Evolutionary conservation across 2,329 filamentous ascomycete genomes (phyloP).

Genomic region (Emydomyces testavorans): DNA sequence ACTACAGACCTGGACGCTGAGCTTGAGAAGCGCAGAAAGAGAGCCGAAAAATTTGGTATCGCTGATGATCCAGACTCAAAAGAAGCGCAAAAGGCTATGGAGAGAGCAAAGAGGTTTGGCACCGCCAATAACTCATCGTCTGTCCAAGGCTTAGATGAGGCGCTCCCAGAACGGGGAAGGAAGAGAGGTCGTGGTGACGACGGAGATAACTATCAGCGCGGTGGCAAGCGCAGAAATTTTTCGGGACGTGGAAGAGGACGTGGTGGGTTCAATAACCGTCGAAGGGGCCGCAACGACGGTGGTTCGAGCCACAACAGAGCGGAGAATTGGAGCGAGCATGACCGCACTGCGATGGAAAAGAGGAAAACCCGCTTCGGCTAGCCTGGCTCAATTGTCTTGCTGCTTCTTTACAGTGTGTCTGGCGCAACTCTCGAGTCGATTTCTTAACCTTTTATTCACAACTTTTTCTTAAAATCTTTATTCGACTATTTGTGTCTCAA

Average conservation of each 20-base stretch:
- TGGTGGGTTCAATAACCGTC: conserved; percentile 15
- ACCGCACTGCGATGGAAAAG: conserved; percentile 35
- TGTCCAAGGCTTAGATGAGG: conserved; percentile 37
- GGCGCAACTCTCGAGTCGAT: background rate
- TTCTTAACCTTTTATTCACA: background rate
- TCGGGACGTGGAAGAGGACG: conserved; percentile 19
- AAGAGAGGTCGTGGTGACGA: conserved; percentile 32
- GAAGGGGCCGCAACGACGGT: conserved; percentile 13
- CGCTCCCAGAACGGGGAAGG: conserved; percentile 33
- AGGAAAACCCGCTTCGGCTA: conserved; percentile 38
- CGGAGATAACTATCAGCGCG: conserved; percentile 27
- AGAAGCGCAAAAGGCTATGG: conserved; percentile 36
- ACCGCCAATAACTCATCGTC: conserved; percentile 20
- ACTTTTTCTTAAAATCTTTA: background rate
- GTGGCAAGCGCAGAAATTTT: conserved; percentile 33
- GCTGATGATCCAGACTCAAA: conserved; percentile 31
- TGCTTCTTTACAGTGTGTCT: background rate
- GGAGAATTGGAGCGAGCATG: conserved; percentile 29
- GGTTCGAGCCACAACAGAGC: conserved; percentile 20
- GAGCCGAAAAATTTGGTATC: conserved; percentile 40
- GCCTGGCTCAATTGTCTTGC: background rate
- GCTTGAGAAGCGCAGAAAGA: conserved; percentile 38
- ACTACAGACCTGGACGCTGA: conserved; percentile 37
- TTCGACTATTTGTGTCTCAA: background rate
- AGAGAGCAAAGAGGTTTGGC: conserved; percentile 40